Evolutionary conservation across 2,329 filamentous ascomycete species (phyloP).

Genomic region (Botrytis sinoallii): DNA sequence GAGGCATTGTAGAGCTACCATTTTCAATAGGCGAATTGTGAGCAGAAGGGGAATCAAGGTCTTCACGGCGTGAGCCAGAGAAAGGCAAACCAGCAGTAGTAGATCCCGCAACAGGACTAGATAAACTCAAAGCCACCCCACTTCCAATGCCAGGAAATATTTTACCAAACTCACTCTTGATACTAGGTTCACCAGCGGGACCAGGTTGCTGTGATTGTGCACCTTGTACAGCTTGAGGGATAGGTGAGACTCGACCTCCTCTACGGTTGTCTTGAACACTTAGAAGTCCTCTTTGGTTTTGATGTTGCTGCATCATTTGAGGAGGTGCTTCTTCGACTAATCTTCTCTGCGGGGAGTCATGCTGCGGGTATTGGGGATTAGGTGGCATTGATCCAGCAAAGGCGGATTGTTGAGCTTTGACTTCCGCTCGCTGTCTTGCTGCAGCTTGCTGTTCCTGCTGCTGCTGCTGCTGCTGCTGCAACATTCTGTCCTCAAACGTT

Average conservation of each 20-base stretch:
- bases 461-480: slow-evolving; percentile 40
- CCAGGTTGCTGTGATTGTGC: slow-evolving; percentile 78
- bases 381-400: slow-evolving; percentile 40
- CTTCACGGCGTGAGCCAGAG: slow-evolving; percentile 52
- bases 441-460: slow-evolving; percentile 39
- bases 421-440: slow-evolving; percentile 37
- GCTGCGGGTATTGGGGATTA: slow-evolving; percentile 44
- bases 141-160: slow-evolving; percentile 93
- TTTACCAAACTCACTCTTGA: slow-evolving; percentile 91
- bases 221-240: slow-evolving; percentile 91
- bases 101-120: slow-evolving; percentile 50
- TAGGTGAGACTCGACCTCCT: slow-evolving; percentile 78
- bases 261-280: slow-evolving; percentile 72
- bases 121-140: slow-evolving; percentile 53
- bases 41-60: slow-evolving; percentile 43
- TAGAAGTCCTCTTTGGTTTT: slow-evolving; percentile 64
- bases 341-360: slow-evolving; percentile 45
- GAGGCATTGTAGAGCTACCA: slow-evolving; percentile 40
- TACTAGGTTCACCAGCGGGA: slow-evolving; percentile 77
- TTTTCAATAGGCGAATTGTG: slow-evolving; percentile 44
- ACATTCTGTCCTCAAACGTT: slow-evolving; percentile 34
- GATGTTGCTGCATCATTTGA: slow-evolving; percentile 54
- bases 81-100: slow-evolving; percentile 48
- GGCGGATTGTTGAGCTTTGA: slow-evolving; percentile 38
- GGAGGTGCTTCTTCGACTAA: slow-evolving; percentile 46